phyloP scores from a whole-genome alignment of 345 rosid species.

The Passiflora organensis region DNA sequence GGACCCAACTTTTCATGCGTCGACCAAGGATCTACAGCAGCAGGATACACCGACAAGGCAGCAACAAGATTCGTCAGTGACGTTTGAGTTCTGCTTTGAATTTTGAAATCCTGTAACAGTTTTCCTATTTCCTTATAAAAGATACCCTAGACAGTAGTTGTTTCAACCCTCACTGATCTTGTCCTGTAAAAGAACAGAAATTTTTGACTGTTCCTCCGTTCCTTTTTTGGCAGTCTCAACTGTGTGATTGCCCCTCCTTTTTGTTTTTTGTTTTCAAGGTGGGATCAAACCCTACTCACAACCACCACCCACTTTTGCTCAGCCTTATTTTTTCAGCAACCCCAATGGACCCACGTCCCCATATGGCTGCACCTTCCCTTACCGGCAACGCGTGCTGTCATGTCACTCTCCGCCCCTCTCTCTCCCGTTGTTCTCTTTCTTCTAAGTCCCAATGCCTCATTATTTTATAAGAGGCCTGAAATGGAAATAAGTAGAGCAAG shows the following conservation, averaged over 20 bases:
- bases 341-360: conserved; percentile 65
- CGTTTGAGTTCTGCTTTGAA: conserved; percentile 11
- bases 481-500: background rate
- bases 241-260: background rate
- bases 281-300: conserved; percentile 23
- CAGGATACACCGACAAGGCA: conserved; percentile 16
- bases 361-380: conserved; percentile 61
- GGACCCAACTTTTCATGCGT: conserved; percentile 7
- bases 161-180: background rate
- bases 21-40: background rate
- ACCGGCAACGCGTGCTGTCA: conserved; percentile 83
- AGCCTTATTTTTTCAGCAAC: conserved; percentile 35
- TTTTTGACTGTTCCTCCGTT: background rate
- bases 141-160: background rate
- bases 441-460: conserved; percentile 6
- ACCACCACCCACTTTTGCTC: conserved; percentile 11
- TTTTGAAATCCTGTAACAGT: background rate
- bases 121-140: background rate
- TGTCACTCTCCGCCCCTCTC: conserved; percentile 28
- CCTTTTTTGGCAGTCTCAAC: too few relatives aligned
- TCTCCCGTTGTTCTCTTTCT: background rate
- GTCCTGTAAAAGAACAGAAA: background rate
- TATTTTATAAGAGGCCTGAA: conserved; percentile 15
- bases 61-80: conserved; percentile 19
- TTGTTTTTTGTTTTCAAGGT: conserved; percentile 16